These are phyloP conservation scores for Clonostachys byssicola DNA, from an alignment of 2,329 filamentous ascomycete genomes.

Conservation along the genomic window DNA sequence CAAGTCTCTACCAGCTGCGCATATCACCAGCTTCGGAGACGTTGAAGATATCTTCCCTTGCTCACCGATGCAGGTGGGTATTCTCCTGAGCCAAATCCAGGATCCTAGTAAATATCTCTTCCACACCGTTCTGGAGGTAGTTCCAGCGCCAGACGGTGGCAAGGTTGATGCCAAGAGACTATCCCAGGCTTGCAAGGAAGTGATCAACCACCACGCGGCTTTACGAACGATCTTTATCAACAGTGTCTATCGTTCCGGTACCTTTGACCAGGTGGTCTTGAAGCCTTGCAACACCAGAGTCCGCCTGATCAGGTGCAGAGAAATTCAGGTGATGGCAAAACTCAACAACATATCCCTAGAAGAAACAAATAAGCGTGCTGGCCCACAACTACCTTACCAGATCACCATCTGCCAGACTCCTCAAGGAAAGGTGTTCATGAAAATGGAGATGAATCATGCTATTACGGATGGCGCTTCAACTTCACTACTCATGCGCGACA, in stretches of 20 bases:
- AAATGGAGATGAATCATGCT: constrained; percentile 26
- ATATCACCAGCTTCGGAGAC: constrained; percentile 6
- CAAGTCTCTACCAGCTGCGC: constrained; percentile 9
- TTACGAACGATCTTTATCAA: constrained; percentile 24
- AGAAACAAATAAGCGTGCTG: constrained; percentile 6
- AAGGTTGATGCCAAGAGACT: constrained; percentile 4
- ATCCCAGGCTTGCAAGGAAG: constrained; percentile 5
- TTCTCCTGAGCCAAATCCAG: constrained; percentile 24
- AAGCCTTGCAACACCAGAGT: constrained; percentile 1
- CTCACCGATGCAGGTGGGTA: constrained; percentile 28
- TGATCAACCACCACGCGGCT: constrained; percentile 18
- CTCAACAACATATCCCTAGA: constrained; percentile 9
- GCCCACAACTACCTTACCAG: constrained; percentile 11
- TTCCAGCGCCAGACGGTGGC: neutral
- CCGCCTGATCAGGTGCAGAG: constrained; percentile 8
- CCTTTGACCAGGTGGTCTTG: constrained; percentile 23
- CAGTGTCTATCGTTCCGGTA: constrained; percentile 9
- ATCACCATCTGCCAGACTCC: constrained; percentile 13
- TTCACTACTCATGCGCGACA: constrained; percentile 17
- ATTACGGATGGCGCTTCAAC: constrained; percentile 25
- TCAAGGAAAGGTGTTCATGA: constrained; percentile 9
- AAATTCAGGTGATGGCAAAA: constrained; percentile 14
- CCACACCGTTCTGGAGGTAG: constrained; percentile 8
- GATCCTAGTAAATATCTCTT: constrained; percentile 13
- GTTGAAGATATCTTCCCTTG: constrained; percentile 30